Evolutionary conservation across 345 rosid species (phyloP).

Genomic region (Populus davidiana): DNA sequence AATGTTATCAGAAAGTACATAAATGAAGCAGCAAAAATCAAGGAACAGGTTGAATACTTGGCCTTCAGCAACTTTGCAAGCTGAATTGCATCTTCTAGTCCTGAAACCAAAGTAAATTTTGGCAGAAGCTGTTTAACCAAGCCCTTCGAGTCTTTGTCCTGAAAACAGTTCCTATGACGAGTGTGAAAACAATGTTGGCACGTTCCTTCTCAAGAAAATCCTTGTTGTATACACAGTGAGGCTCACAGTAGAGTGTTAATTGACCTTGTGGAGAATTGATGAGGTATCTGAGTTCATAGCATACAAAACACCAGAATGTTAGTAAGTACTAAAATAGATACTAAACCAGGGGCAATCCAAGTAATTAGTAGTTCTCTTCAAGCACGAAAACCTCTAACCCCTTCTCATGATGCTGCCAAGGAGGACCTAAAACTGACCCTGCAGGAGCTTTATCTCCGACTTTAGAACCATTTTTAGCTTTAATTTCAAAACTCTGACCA

Average conservation of each 20-base stretch:
- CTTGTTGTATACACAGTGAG: slow-evolving; percentile 73
- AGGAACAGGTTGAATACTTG: slow-evolving; percentile 42
- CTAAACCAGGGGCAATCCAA: neutral
- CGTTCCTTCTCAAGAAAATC: slow-evolving; percentile 52
- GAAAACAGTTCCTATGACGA: slow-evolving; percentile 38
- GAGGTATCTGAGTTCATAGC: slow-evolving; percentile 48
- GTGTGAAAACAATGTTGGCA: slow-evolving; percentile 83
- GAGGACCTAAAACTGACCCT: slow-evolving; percentile 94
- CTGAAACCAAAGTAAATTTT: slow-evolving; percentile 75
- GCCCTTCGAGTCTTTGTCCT: too few relatives aligned
- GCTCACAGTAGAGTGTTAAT: slow-evolving; percentile 78
- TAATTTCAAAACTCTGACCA: slow-evolving; percentile 55
- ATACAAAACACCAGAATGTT: neutral
- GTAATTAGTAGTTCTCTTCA: neutral
- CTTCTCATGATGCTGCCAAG: slow-evolving; percentile 97
- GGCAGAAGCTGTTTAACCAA: slow-evolving; percentile 78
- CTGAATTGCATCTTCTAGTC: slow-evolving; percentile 92
- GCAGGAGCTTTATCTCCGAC: slow-evolving; percentile 69
- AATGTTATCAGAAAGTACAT: neutral
- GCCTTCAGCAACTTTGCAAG: slow-evolving; percentile 75
- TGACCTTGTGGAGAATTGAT: slow-evolving; percentile 53
- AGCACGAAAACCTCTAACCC: slow-evolving; percentile 42
- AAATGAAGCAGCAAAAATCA: slow-evolving; percentile 1
- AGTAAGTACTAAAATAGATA: neutral
- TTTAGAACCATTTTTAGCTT: slow-evolving; percentile 44